Evolutionary conservation across 495 filamentous ascomycete species (phyloP).

Genomic region (Hypoxylon subgilvum): DNA sequence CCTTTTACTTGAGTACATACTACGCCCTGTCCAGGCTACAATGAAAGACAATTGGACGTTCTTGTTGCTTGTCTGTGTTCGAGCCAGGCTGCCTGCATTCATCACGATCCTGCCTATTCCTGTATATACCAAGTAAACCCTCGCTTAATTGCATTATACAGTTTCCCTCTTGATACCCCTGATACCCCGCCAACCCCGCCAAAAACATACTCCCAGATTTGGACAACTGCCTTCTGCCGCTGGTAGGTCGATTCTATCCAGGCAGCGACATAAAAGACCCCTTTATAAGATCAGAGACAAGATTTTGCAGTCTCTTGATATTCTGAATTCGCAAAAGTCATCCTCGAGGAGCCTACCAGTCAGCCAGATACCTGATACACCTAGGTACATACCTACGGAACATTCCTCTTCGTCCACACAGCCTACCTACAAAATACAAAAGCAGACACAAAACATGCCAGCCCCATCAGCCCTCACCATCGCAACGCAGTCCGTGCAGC

Average conservation of each 20-base stretch:
- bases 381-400: neutral
- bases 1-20: too few species aligned
- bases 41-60: too few species aligned
- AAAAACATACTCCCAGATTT: slow-evolving; percentile 39
- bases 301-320: neutral
- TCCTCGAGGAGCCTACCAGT: too few species aligned
- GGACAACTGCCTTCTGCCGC: neutral
- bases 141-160: slow-evolving; percentile 12
- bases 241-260: slow-evolving; percentile 1
- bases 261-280: slow-evolving; percentile 30
- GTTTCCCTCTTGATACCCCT: neutral
- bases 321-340: neutral
- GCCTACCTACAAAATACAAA: neutral
- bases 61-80: too few species aligned
- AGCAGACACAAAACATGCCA: slow-evolving; percentile 60
- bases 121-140: too few species aligned
- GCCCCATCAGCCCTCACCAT: slow-evolving; percentile 75
- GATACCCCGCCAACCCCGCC: slow-evolving; percentile 44
- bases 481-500: slow-evolving; percentile 72
- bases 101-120: too few species aligned
- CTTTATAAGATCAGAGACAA: slow-evolving; percentile 1
- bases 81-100: too few species aligned
- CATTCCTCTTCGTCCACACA: neutral
- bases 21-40: too few species aligned
- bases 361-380: neutral